Percentiles rank a stretch among this genome's conserved stretches.
These are phyloP conservation scores for Leptosphaerulina australis DNA, from an alignment of 2,329 filamentous ascomycete genomes.

Conservation along the genomic window DNA sequence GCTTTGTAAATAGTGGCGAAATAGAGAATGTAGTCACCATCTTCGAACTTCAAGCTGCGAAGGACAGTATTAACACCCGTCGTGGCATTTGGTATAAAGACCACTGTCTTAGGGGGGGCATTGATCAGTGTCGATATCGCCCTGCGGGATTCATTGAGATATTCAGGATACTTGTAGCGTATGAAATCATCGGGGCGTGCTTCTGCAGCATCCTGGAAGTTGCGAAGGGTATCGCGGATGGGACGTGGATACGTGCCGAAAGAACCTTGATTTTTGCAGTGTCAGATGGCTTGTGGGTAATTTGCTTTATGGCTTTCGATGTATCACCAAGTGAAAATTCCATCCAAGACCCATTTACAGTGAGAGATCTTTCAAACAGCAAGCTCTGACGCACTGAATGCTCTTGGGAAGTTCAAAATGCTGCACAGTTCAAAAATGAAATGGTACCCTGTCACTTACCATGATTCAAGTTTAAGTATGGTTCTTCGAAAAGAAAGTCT, in stretches of 20 bases:
- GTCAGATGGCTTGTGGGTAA: not conserved
- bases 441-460: constrained; percentile 55
- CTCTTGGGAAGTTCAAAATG: too few relatives aligned
- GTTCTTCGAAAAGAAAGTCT: constrained; percentile 71
- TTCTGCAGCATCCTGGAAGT: constrained; percentile 72
- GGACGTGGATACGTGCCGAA: constrained; percentile 75
- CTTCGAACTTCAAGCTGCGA: constrained; percentile 71
- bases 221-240: constrained; percentile 64
- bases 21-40: constrained; percentile 76
- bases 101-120: constrained; percentile 68
- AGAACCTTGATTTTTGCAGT: constrained; percentile 65
- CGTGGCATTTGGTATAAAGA: constrained; percentile 83
- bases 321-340: too few relatives aligned
- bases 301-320: too few relatives aligned
- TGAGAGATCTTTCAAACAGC: too few relatives aligned
- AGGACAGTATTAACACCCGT: constrained; percentile 78
- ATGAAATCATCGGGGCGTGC: constrained; percentile 76
- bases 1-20: constrained; percentile 81
- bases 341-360: too few relatives aligned
- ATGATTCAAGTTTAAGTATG: constrained; percentile 79
- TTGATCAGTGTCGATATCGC: constrained; percentile 68
- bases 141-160: constrained; percentile 68
- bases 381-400: too few relatives aligned
- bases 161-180: constrained; percentile 66
- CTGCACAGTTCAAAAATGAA: not conserved